Evolutionary conservation across 345 rosid species (phyloP).

Genomic region (Populus nigra): DNA sequence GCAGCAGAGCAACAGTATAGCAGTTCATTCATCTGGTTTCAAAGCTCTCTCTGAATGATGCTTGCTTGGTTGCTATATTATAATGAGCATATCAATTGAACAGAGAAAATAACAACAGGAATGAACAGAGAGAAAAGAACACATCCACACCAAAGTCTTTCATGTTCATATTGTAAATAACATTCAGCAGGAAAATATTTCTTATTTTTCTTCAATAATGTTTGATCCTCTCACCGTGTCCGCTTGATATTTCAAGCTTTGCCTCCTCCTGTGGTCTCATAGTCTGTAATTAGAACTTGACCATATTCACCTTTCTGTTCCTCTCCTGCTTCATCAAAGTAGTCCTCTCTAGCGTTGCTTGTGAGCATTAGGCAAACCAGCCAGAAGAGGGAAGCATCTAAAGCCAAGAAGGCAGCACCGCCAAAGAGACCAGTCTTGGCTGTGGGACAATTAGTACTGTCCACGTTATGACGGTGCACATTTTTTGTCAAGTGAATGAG

Average conservation of each 20-base stretch:
- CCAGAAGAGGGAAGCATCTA: constrained; percentile 37
- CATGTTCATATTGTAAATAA: too few relatives aligned
- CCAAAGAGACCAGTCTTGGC: constrained; percentile 36
- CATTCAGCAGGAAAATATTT: too few relatives aligned
- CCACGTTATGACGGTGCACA: constrained; percentile 12
- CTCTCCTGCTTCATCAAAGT: constrained; percentile 8
- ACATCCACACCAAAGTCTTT: too few relatives aligned
- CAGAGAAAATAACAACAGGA: too few relatives aligned
- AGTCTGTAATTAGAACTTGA: constrained; percentile 8
- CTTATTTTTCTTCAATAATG: too few relatives aligned
- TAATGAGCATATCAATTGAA: too few relatives aligned
- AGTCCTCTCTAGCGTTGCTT: constrained; percentile 23
- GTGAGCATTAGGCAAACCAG: constrained; percentile 34
- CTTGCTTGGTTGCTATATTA: too few relatives aligned
- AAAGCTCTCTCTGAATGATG: too few relatives aligned
- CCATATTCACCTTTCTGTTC: constrained; percentile 6
- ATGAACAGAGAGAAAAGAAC: too few relatives aligned
- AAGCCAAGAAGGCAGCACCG: constrained; percentile 30
- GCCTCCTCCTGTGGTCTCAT: constrained; percentile 1
- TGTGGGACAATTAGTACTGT: constrained; percentile 18
- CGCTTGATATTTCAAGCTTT: neutral
- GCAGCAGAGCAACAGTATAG: too few relatives aligned
- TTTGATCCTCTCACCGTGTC: too few relatives aligned
- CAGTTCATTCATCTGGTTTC: too few relatives aligned
- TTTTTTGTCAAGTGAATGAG: constrained; percentile 21